Base-by-base conservation (phyloP, 225 moss, liverwort and hornwort species). In the Antitrichia curtipendula region DNA sequence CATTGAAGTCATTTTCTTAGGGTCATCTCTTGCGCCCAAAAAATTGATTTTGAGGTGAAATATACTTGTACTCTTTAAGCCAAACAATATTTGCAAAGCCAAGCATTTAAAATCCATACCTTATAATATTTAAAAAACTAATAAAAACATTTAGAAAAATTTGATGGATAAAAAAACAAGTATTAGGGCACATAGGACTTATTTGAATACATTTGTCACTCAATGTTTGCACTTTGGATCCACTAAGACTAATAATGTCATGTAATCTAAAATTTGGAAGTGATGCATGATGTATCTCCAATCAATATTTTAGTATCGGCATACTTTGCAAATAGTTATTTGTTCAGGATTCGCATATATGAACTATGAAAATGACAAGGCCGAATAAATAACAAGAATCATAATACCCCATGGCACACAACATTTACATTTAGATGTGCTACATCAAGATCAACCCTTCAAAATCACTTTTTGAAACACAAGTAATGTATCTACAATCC, bases 321-420 rank as follows among this genome's bases (percentile, higher is more conserved):
- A 21, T 66, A n/a, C n/a, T 4, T 22, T 21, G 1, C 21, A 1
- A 66, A 21, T 12, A 66, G 36, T 20, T 66, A n/a, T 21, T n/a
- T 66, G 21, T 66, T 66, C 0, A 1, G 3, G 7, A 7, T n/a
- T n/a, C 19, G 21, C 7, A 7, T 66, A 4, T 22, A 1, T n/a
- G n/a, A 34, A 34, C 34, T 0, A 17, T 64, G 18, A 34, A 16
- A 34, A 19, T 19, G 34, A 17, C 5, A 31, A 11, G 6, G 5
- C 24, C 11, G 12, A 24, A 19, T 7, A 53, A 53, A 53, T 19
- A 18, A 7, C 62, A 62, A 62, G 31, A 62, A 32, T 4, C 32
- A 32, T 32, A 32, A 17, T 63, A 8, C 17, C 3, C 32, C 12
- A 31, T 8, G 19, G 17, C 53, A 25, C 31, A 43, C 3, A 1